Base-by-base conservation (phyloP, 2,329 filamentous ascomycete species). In the Sporothrix schenckii region DNA sequence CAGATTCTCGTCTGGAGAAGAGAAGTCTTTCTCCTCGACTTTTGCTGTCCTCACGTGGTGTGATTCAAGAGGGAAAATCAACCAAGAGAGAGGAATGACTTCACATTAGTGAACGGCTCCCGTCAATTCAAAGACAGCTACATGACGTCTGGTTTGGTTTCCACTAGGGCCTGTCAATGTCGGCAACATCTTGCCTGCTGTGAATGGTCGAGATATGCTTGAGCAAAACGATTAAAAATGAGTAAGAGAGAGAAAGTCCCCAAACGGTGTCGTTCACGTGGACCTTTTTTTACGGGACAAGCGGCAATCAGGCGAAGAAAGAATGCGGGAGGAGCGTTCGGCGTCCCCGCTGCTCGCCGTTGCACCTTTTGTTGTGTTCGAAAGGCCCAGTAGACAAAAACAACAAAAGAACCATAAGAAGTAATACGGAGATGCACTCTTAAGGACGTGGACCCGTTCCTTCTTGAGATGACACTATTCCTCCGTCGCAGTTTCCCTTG, bases 161-260 rank as follows among this genome's bases (percentile, higher is more conserved):
- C 34, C 34, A 34, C 34, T 9, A 34, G 7, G 34, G 34, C 34
- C 34, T 34, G 34, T 34, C 34, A 34, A 34, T 47, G 10, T 68
- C 52, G 66, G 66, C 66, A 49, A 34, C 66, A 68, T 68, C 52
- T 34, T 58, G 24, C 52, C 66, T 58, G 24, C 56, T 49, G 19
- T 44, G 16, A 47, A 41, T 41, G 30, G 63, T 27, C n/a, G 30
- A 41, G 30, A 13, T 5, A 11, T 21, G n/a, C 16, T 27, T 24
- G 21, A 24, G 27, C 24, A 19, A 52, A 24, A 66, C 41, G 14
- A 24, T 34, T 4, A 21, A 24, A 11, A 16, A 49, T 24, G n/a
- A 47, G 19, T 10, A 47, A 27, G 16, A 14, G 1, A 16, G 2
- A 54, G 52, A 50, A n/a, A n/a, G 49, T 50, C 30, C 50, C 66